Evolutionary conservation across 306 rosid species (phyloP).

Genomic region (Amphicarpaea edgeworthii): DNA sequence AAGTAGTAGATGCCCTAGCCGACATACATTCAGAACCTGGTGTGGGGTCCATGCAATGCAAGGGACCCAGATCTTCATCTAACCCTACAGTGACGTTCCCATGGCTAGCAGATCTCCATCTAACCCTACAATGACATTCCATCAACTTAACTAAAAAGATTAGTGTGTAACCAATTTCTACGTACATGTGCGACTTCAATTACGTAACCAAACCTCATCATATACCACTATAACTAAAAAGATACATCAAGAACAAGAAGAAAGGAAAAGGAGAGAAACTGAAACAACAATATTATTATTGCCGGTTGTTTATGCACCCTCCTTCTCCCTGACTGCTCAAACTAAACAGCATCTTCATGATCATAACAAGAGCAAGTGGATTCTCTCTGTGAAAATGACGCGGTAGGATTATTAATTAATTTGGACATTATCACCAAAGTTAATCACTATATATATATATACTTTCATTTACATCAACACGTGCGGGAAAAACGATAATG

Average conservation of each 20-base stretch:
- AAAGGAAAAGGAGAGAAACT: background rate
- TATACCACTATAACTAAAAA: slow-evolving; percentile 36
- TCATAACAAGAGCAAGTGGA: slow-evolving; percentile 34
- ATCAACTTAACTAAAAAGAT: slow-evolving; percentile 57
- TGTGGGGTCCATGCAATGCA: slow-evolving; percentile 58
- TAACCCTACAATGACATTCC: slow-evolving; percentile 85
- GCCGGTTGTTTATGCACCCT: slow-evolving; percentile 58
- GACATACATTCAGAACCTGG: slow-evolving; percentile 57
- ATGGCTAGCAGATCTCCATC: slow-evolving; percentile 68
- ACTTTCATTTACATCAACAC: background rate
- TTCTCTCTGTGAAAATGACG: slow-evolving; percentile 20
- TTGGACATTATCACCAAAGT: background rate
- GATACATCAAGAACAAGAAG: too few relatives aligned
- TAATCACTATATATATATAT: too few relatives aligned
- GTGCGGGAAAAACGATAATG: too few relatives aligned
- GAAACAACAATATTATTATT: background rate
- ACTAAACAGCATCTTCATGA: slow-evolving; percentile 26
- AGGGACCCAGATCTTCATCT: slow-evolving; percentile 71
- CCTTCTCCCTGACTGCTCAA: slow-evolving; percentile 46
- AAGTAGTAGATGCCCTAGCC: slow-evolving; percentile 52
- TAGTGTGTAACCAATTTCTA: slow-evolving; percentile 56
- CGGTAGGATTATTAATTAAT: background rate
- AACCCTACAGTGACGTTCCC: slow-evolving; percentile 85
- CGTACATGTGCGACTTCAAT: slow-evolving; percentile 66
- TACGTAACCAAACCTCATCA: slow-evolving; percentile 58